Conservation (phyloP, 768 basidiomycete genomes). For the Boletus rubroflammeus region DNA sequence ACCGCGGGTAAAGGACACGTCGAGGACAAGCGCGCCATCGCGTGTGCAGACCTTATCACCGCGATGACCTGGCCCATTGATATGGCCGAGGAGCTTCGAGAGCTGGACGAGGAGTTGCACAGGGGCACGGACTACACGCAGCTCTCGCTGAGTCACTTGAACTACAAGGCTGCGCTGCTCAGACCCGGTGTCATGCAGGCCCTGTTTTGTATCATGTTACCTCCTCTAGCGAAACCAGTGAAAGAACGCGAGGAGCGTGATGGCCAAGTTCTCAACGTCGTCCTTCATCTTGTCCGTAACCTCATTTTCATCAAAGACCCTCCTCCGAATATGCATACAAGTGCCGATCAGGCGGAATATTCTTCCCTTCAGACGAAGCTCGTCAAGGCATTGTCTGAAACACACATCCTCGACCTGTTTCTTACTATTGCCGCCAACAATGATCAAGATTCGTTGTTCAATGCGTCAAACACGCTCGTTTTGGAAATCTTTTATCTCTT, state of each 20-base stretch:
- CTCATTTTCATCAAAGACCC: slow-evolving; percentile 92
- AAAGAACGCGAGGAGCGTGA: slow-evolving; percentile 78
- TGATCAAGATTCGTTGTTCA: slow-evolving; percentile 72
- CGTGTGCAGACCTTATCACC: slow-evolving; percentile 84
- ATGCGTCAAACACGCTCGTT: slow-evolving; percentile 82
- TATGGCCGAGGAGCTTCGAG: slow-evolving; percentile 88
- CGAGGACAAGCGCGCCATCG: slow-evolving; percentile 80
- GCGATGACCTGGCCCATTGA: slow-evolving; percentile 99
- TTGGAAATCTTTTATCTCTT: slow-evolving; percentile 93
- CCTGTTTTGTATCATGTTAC: slow-evolving; percentile 70
- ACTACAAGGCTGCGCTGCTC: slow-evolving; percentile 80
- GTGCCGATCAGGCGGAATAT: slow-evolving; percentile 76
- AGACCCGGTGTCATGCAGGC: slow-evolving; percentile 66
- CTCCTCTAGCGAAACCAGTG: slow-evolving; percentile 66
- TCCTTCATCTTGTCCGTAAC: slow-evolving; percentile 88
- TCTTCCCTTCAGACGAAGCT: slow-evolving; percentile 76
- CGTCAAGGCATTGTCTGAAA: slow-evolving; percentile 64
- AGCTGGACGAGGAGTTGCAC: slow-evolving; percentile 78
- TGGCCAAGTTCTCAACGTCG: slow-evolving; percentile 80
- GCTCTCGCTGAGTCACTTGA: slow-evolving; percentile 72
- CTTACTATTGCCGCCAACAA: slow-evolving; percentile 83
- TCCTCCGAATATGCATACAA: slow-evolving; percentile 63
- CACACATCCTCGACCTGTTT: slow-evolving; percentile 72
- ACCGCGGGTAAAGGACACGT: slow-evolving; percentile 76
- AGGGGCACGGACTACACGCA: slow-evolving; percentile 86